phyloP scores from a whole-genome alignment of 73 alveolate genomes.

The Tetrahymena borealis region DNA sequence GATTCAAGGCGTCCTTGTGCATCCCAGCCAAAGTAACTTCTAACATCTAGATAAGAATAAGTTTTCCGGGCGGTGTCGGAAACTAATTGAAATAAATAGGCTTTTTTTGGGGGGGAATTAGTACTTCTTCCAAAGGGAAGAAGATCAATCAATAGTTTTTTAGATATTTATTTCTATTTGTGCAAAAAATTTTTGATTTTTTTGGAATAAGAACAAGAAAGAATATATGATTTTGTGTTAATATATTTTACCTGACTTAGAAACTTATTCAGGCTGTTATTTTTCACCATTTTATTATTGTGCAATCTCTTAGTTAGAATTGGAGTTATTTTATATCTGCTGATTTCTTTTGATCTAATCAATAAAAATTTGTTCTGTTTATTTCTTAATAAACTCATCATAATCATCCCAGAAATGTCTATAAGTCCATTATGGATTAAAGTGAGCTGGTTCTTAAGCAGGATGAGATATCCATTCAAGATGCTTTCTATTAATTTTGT shows the following conservation, averaged over 20 bases:
- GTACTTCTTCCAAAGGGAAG: neutral
- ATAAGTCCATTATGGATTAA: neutral
- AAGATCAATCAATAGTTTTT: neutral
- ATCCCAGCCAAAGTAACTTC: constrained; percentile 4
- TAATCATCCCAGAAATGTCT: neutral
- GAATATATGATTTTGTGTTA: neutral
- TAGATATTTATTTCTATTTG: neutral
- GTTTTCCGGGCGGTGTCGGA: constrained; percentile 8
- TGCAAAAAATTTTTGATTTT: neutral
- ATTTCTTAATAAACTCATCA: neutral
- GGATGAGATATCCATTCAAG: neutral
- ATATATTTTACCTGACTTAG: neutral
- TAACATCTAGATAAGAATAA: neutral
- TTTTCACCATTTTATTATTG: no score
- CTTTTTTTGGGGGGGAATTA: neutral
- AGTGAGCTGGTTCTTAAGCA: neutral
- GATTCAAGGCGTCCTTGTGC: constrained; percentile 1
- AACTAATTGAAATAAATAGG: neutral
- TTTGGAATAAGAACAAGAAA: neutral
- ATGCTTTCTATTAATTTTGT: neutral
- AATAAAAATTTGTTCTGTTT: neutral
- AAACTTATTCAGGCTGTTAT: neutral
- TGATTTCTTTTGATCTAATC: neutral
- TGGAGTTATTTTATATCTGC: neutral
- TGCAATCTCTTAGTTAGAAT: neutral